A percentile compares a stretch with the other conserved stretches of the same genome.
Evolutionary conservation across 1,284 basidiomycete species (phyloP).

Genomic region (Vanrija sp.): DNA sequence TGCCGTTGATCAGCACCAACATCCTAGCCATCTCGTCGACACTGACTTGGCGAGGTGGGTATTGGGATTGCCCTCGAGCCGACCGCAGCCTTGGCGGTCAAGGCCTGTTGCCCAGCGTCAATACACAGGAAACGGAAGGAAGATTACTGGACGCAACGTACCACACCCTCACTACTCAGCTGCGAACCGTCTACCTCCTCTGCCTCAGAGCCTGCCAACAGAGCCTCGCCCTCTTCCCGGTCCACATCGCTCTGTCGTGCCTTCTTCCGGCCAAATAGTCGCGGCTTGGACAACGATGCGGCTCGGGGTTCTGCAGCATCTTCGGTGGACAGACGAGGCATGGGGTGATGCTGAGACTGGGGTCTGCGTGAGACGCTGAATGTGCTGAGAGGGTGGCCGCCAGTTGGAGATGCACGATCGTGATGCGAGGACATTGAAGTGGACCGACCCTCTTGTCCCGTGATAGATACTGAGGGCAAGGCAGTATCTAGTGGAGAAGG

Average conservation of each 20-base stretch:
- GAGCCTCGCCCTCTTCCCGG: conserved; percentile 5
- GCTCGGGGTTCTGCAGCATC: neutral
- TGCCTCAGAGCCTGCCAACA: neutral
- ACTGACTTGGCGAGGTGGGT: neutral
- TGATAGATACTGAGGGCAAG: too few relatives aligned
- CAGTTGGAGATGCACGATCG: neutral
- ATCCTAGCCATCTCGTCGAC: neutral
- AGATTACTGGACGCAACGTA: too few relatives aligned
- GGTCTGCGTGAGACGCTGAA: neutral
- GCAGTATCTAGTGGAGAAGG: too few relatives aligned
- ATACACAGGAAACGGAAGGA: too few relatives aligned
- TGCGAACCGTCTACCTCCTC: neutral
- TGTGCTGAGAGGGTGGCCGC: conserved; percentile 4
- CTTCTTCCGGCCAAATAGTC: too few relatives aligned
- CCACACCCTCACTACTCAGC: neutral
- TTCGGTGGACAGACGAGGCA: neutral
- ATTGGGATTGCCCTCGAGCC: neutral
- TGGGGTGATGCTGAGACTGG: neutral
- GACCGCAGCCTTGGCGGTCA: neutral
- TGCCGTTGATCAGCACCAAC: neutral
- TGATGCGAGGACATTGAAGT: conserved; percentile 3
- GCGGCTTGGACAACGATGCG: neutral
- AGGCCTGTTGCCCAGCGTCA: neutral
- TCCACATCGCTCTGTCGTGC: neutral
- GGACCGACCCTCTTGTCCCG: too few relatives aligned